phyloP scores from a whole-genome alignment of 73 alveolate species.

The Paraurostyla sp. region DNA sequence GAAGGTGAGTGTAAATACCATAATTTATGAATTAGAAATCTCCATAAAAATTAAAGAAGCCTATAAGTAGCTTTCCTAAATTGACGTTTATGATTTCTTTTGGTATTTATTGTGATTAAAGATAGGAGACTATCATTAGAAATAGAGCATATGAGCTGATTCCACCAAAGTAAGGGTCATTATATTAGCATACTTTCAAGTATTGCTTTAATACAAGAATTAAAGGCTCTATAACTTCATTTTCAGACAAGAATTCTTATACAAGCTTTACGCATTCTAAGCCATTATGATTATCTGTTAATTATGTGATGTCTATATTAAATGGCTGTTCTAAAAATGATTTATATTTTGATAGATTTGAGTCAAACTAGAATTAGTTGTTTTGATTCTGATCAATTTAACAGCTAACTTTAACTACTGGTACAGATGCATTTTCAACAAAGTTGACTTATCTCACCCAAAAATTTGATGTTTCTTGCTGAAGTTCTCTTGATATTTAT shows the following conservation, averaged over 20 bases:
- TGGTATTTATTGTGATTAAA: constrained; percentile 54
- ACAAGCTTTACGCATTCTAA: constrained; percentile 83
- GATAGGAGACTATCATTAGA: constrained; percentile 85
- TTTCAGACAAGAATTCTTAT: constrained; percentile 76
- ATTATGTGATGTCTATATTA: constrained; percentile 76
- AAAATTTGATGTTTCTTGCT: background rate
- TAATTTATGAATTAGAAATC: background rate
- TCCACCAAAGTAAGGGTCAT: constrained; percentile 86
- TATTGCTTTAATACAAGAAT: constrained; percentile 82
- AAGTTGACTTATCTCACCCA: constrained; percentile 77
- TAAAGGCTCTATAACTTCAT: constrained; percentile 75
- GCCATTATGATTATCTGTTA: constrained; percentile 81
- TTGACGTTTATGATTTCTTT: background rate
- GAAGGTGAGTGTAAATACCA: constrained; percentile 45
- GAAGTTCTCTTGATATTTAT: constrained; percentile 2
- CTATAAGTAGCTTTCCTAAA: constrained; percentile 53
- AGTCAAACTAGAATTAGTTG: background rate
- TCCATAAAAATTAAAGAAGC: constrained; percentile 53
- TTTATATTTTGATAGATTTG: constrained; percentile 25
- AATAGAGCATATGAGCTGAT: constrained; percentile 84
- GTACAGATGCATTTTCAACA: constrained; percentile 82
- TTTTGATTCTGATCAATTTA: constrained; percentile 37
- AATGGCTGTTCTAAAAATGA: constrained; percentile 26
- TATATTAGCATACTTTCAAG: constrained; percentile 73
- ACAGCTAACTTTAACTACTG: constrained; percentile 81